Conservation (phyloP, 2,329 filamentous ascomycete genomes). For the Apiospora koreana region DNA sequence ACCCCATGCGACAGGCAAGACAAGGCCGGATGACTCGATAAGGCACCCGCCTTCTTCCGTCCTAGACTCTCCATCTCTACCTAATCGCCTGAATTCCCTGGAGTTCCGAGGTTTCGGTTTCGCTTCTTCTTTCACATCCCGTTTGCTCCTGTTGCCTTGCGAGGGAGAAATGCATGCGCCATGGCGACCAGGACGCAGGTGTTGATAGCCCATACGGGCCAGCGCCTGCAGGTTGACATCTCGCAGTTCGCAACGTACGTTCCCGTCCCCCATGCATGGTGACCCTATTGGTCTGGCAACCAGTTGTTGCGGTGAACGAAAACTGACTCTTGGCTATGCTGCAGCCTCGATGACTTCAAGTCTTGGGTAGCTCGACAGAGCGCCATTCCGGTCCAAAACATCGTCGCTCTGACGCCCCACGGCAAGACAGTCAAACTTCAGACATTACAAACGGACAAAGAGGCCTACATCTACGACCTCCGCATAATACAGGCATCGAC, state of each 20-base stretch:
- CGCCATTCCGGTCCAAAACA: conserved; percentile 72
- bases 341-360: conserved; percentile 81
- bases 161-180: conserved; percentile 24
- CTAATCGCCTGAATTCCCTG: not conserved
- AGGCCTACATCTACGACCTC: conserved; percentile 92
- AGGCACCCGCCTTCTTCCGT: not conserved
- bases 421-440: conserved; percentile 84
- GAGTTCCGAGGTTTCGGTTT: not conserved
- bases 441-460: conserved; percentile 79
- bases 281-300: not conserved
- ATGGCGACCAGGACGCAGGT: conserved; percentile 84
- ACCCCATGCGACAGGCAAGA: conserved; percentile 1
- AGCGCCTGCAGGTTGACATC: conserved; percentile 78
- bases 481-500: conserved; percentile 64
- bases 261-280: conserved; percentile 8
- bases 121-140: not conserved
- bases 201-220: conserved; percentile 90
- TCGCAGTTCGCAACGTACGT: conserved; percentile 73
- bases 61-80: not conserved
- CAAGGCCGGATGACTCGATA: conserved; percentile 9
- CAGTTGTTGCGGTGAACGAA: conserved; percentile 24
- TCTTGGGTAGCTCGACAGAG: conserved; percentile 76
- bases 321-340: conserved; percentile 12
- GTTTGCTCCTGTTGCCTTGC: conserved; percentile 2
- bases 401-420: conserved; percentile 83